Evolutionary conservation across 176 grass and related monocot genomes (phyloP).

Genomic region (Thalia dealbata): DNA sequence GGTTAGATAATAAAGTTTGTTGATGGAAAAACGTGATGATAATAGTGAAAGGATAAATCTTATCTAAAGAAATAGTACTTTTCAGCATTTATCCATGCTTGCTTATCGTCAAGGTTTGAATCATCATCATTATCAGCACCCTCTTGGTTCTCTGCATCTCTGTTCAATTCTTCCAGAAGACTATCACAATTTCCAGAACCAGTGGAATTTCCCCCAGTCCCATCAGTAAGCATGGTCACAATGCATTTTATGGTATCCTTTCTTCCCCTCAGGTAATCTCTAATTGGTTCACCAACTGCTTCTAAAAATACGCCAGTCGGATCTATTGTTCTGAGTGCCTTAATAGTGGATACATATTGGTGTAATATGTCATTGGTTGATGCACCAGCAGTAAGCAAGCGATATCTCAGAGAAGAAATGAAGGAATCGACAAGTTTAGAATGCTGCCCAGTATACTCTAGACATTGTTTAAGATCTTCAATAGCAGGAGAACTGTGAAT

Average conservation of each 20-base stretch:
- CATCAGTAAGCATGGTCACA: slow-evolving; percentile 91
- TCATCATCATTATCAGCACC: slow-evolving; percentile 70
- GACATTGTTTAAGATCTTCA: slow-evolving; percentile 87
- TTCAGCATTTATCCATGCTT: slow-evolving; percentile 93
- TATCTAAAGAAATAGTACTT: slow-evolving; percentile 39
- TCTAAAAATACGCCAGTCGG: slow-evolving; percentile 93
- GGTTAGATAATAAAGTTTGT: slow-evolving; percentile 4
- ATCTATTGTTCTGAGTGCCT: slow-evolving; percentile 79
- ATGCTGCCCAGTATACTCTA: slow-evolving; percentile 92
- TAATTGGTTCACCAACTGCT: slow-evolving; percentile 98
- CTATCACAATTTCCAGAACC: slow-evolving; percentile 67
- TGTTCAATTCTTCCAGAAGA: slow-evolving; percentile 91
- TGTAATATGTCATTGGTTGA: slow-evolving; percentile 99
- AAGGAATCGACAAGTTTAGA: slow-evolving; percentile 94
- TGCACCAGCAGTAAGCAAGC: slow-evolving; percentile 85
- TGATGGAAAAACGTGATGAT: neutral
- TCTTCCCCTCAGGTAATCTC: slow-evolving; percentile 90
- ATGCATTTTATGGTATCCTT: slow-evolving; percentile 99
- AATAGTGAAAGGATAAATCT: slow-evolving; percentile 9
- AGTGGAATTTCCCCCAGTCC: slow-evolving; percentile 56
- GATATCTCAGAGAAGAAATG: slow-evolving; percentile 86
- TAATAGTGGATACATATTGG: slow-evolving; percentile 95
- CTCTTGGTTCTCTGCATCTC: slow-evolving; percentile 83
- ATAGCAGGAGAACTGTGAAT: slow-evolving; percentile 64
- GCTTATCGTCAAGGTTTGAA: slow-evolving; percentile 76